Evolutionary conservation across 129 eudicot species (phyloP), one percentile per base, ranked within the genome.

Genomic region (Erigeron canadensis): DNA sequence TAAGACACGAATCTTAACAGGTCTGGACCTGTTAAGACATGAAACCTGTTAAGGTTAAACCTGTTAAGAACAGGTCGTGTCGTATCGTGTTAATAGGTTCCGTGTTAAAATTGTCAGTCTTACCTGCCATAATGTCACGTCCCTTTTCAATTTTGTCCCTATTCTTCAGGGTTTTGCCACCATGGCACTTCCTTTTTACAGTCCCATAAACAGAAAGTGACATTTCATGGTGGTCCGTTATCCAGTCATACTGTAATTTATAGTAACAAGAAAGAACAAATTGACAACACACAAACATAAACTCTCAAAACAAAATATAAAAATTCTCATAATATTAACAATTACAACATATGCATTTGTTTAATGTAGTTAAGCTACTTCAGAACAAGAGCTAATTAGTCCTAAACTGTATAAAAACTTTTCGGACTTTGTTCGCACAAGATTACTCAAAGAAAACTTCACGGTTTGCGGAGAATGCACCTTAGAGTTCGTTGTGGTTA

Each of bases 331-430:
- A 38, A 62, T 38, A 62, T 38, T n/a, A 68, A 68, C 72, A 68
- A 16, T 48, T 12, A 51, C 43, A 7, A 67, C 72, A 22, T 34
- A 51, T 34, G 4, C 5, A 1, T 53, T n/a, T 28, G 6, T 22
- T 53, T 70, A 73, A 10, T n/a, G n/a, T n/a, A n/a, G n/a, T 59
- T 59, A 72, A 15, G 13, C 71, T 48, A 69, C 77, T 79, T 64
- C 85, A 6, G 96, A 87, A 76, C 79, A 90, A 47, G 90, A 88
- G 39, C 76, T 84, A 38, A 88, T 88, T 48, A 91, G 76, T 13
- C 96, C 97, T 75, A 91, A 83, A 57, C 75, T 86, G 63, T 84
- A 88, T 67, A 91, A 75, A 43, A 91, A 82, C 67, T 84, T 91
- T 21, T 86, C 96, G 8, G 96, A 91, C 50, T 86, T 80, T 19